Evolutionary conservation across 78 protist species (phyloP), one percentile per base, ranked within the genome.

Genomic region (Planoprotostelium fungivorum): DNA sequence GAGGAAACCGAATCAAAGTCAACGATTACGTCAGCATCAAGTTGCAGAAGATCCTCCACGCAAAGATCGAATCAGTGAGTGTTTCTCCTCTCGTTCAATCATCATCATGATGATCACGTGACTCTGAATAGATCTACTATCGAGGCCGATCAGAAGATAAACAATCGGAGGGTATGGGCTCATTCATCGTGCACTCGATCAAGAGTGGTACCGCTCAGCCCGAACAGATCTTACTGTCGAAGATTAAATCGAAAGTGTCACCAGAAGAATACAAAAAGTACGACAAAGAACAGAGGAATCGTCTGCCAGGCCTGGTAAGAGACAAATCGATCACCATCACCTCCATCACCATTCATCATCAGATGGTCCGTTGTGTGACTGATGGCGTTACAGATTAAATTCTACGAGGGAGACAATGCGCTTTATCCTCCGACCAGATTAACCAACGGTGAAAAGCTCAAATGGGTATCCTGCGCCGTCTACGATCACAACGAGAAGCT

Each of bases 351-450:
- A n/a, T n/a, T n/a, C n/a, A n/a, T n/a, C n/a, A n/a, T n/a, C n/a
- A n/a, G n/a, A n/a, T n/a, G n/a, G n/a, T n/a, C n/a, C n/a, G n/a
- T n/a, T n/a, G n/a, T n/a, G n/a, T n/a, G n/a, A n/a, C n/a, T n/a
- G n/a, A n/a, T n/a, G n/a, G n/a, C n/a, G n/a, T n/a, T n/a, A n/a
- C n/a, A n/a, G n/a, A n/a, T n/a, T 28, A 92, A 92, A 38, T 39
- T 92, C 10, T 85, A 37, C 34, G 94, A 92, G 35, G 94, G 89
- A 34, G 94, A 92, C 38, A 63, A 63, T 63, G 88, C 73, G 38
- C 31, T 38, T 0, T 31, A 86, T 0, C 94, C 94, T 37, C 89
- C 89, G 37, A 34, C 28, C 1, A 37, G 34, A 0, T 89, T 90
- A 34, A 29, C 28, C 0, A 34, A 88, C 0, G 94, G 94, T 38